Evolutionary conservation across 2,329 filamentous ascomycete genomes (phyloP).

Genomic region (Cryphonectria parasitica): DNA sequence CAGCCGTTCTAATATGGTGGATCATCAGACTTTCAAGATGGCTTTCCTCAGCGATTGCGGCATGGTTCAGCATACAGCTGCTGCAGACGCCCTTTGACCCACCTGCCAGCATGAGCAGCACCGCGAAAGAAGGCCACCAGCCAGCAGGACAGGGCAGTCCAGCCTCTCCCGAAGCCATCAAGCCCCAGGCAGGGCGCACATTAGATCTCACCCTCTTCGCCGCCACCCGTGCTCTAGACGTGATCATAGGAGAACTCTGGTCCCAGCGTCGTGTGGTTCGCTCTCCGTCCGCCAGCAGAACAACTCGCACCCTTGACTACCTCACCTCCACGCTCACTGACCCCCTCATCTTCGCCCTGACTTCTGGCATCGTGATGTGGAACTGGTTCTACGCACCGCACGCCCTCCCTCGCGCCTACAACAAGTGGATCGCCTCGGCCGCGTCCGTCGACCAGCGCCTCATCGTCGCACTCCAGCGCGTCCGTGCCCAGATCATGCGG

Average conservation of each 20-base stretch:
- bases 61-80: slow-evolving; percentile 60
- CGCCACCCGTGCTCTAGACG: slow-evolving; percentile 71
- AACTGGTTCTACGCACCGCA: slow-evolving; percentile 80
- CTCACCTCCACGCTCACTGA: slow-evolving; percentile 57
- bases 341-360: slow-evolving; percentile 71
- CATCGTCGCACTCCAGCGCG: slow-evolving; percentile 72
- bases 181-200: slow-evolving; percentile 67
- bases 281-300: slow-evolving; percentile 31
- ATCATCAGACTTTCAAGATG: slow-evolving; percentile 56
- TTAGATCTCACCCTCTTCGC: slow-evolving; percentile 84
- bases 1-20: slow-evolving; percentile 8
- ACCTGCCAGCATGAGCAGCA: slow-evolving; percentile 44
- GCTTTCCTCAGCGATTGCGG: slow-evolving; percentile 61
- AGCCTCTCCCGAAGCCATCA: neutral
- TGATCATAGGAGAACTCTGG: slow-evolving; percentile 70
- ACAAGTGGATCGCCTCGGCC: slow-evolving; percentile 79
- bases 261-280: slow-evolving; percentile 50
- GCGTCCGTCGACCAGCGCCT: slow-evolving; percentile 76
- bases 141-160: slow-evolving; percentile 25
- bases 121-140: slow-evolving; percentile 26
- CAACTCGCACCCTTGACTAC: slow-evolving; percentile 42
- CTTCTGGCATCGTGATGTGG: slow-evolving; percentile 82
- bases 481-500: slow-evolving; percentile 62
- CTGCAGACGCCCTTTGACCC: slow-evolving; percentile 49
- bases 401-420: slow-evolving; percentile 73